Evolutionary conservation across 2,329 filamentous ascomycete species (phyloP), one percentile per base, ranked within the genome.

Genomic region (Penicillium sp.): DNA sequence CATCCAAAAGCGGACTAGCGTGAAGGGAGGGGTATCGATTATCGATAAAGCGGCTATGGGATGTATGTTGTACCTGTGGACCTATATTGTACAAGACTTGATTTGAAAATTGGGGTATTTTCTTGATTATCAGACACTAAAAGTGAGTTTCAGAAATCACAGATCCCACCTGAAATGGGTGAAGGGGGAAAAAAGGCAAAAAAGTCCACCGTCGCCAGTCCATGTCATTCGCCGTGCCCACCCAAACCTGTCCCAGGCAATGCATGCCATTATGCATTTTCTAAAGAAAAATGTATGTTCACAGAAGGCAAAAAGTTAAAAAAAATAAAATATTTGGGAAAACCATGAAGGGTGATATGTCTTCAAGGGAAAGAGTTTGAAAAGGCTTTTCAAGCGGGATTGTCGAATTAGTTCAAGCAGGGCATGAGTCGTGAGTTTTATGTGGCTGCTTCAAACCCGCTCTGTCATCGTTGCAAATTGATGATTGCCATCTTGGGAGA

Each of bases 401-500:
- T 47, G 42, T 47, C 29, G 39, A 21, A 51, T 49, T 42, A 39
- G 33, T 56, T 53, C 23, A 49, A 50, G 38, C 53, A 25, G 47
- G 42, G 54, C 49, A 57, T 53, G 35, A 57, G 42, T 57, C 55
- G 42, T 53, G 49, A 57, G 33, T 57, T 43, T 42, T 47, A 42
- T 47, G 36, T 49, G 39, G 33, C 42, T 29, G 36, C 29, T 48
- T 38, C 27, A 48, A 51, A 41, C 33, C 25, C 38, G 38, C 33
- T 31, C n/a, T 31, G 58, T 76, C 70, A 76, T 60, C 73, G 71
- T 57, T 76, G 74, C 27, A 76, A 62, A 57, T 77, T 76, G 33
- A 77, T 65, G 41, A 77, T 71, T 29, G 73, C 74, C 67, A 76
- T 63, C 74, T 53, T 76, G 45, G 42, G 39, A 10, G 19, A 31